These are phyloP conservation scores for Pinus tabuliformis DNA, from an alignment of 75 land plant genomes.

Conservation along the genomic window DNA sequence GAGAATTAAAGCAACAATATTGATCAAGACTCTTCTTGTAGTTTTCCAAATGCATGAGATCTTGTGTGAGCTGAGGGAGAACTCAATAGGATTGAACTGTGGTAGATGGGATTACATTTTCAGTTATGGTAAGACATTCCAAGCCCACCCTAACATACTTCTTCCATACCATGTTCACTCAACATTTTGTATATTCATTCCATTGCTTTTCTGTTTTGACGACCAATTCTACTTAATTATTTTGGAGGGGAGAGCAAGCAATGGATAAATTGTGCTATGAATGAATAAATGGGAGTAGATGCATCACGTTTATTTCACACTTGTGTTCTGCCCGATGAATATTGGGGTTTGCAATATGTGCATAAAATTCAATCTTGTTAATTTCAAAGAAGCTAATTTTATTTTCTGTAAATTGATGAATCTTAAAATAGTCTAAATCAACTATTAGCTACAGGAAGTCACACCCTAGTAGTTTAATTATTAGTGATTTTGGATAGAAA, in stretches of 20 bases:
- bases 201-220: neutral
- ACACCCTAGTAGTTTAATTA: neutral
- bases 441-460: neutral
- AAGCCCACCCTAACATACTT: too few relatives aligned
- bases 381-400: neutral
- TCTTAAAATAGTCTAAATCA: neutral
- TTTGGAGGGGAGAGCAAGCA: neutral
- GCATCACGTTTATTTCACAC: too few relatives aligned
- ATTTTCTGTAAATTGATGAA: neutral
- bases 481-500: neutral
- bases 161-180: neutral
- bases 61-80: too few relatives aligned
- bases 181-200: neutral
- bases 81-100: too few relatives aligned
- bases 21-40: too few relatives aligned
- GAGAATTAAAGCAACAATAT: too few relatives aligned
- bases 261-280: too few relatives aligned
- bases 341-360: neutral
- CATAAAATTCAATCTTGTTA: neutral
- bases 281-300: too few relatives aligned
- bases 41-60: too few relatives aligned
- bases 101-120: too few relatives aligned
- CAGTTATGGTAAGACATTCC: too few relatives aligned
- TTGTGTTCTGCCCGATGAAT: too few relatives aligned
- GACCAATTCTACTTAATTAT: neutral